Evolutionary conservation across 441 rosid species (phyloP).

Genomic region (Populus trichocarpa): DNA sequence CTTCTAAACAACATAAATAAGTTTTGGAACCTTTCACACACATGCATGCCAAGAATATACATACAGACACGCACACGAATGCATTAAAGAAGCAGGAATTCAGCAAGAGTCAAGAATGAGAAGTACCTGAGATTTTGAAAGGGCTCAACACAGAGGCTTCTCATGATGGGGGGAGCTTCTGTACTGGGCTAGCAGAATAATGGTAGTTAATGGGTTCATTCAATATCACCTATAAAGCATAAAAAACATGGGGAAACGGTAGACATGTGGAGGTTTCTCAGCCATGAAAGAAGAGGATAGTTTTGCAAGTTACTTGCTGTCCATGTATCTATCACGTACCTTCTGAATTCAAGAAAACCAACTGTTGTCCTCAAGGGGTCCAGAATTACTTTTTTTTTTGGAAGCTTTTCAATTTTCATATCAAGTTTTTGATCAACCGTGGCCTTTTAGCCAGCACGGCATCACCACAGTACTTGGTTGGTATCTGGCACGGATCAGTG

Average conservation of each 20-base stretch:
- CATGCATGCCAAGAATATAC: not conserved
- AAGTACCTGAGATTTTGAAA: conserved; percentile 6
- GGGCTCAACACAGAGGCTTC: not conserved
- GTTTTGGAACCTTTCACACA: not conserved
- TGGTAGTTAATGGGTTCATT: not conserved
- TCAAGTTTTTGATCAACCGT: no score
- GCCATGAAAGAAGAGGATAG: conserved; percentile 3
- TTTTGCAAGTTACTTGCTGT: not conserved
- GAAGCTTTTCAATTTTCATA: no score
- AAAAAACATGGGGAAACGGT: no score
- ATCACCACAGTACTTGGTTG: no score
- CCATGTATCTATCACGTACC: no score
- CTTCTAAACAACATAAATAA: no score
- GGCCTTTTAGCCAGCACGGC: no score
- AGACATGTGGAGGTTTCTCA: not conserved
- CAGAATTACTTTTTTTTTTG: no score
- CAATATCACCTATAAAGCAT: not conserved
- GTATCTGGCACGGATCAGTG: no score
- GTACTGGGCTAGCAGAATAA: no score
- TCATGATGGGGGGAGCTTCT: not conserved
- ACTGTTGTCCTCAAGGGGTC: no score
- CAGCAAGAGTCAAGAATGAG: not conserved
- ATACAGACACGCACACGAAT: not conserved
- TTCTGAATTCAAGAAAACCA: no score
- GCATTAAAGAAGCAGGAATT: not conserved